phyloP scores from a whole-genome alignment of 306 rosid species.

The Fragaria vesca region DNA sequence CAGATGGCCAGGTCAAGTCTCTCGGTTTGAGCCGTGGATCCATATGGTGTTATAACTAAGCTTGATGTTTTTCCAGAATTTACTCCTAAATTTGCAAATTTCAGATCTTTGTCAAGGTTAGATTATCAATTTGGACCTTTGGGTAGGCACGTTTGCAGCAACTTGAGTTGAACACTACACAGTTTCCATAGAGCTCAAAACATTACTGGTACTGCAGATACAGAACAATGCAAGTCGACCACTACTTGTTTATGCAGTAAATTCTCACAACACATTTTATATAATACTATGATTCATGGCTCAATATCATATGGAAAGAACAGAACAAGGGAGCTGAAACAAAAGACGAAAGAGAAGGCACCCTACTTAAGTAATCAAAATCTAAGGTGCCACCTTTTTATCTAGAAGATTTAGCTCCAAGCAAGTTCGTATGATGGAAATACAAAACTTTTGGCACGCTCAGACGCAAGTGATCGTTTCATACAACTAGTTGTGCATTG shows the following conservation, averaged over 20 bases:
- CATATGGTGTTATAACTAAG: too few relatives aligned
- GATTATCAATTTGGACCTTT: too few relatives aligned
- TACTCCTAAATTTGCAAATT: too few relatives aligned
- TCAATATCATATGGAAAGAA: neutral
- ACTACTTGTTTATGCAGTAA: neutral
- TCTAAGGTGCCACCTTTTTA: neutral
- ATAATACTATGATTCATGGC: neutral
- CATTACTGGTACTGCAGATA: too few relatives aligned
- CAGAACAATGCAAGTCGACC: too few relatives aligned
- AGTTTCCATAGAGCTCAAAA: too few relatives aligned
- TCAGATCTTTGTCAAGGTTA: too few relatives aligned
- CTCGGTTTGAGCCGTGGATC: too few relatives aligned
- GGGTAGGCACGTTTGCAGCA: too few relatives aligned
- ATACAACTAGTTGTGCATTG: conserved; percentile 53
- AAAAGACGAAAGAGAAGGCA: neutral
- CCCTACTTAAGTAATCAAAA: neutral
- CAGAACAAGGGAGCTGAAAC: neutral
- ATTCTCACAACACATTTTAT: neutral
- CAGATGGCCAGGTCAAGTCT: too few relatives aligned
- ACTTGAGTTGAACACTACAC: too few relatives aligned
- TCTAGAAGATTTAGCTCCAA: neutral
- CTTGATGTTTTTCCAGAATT: too few relatives aligned
- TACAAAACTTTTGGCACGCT: neutral
- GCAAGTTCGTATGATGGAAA: neutral
- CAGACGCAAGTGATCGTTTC: neutral